Percentiles rank a stretch among this genome's conserved stretches.
phyloP scores from a whole-genome alignment of 306 rosid species.

The Casuarina cunninghamiana region DNA sequence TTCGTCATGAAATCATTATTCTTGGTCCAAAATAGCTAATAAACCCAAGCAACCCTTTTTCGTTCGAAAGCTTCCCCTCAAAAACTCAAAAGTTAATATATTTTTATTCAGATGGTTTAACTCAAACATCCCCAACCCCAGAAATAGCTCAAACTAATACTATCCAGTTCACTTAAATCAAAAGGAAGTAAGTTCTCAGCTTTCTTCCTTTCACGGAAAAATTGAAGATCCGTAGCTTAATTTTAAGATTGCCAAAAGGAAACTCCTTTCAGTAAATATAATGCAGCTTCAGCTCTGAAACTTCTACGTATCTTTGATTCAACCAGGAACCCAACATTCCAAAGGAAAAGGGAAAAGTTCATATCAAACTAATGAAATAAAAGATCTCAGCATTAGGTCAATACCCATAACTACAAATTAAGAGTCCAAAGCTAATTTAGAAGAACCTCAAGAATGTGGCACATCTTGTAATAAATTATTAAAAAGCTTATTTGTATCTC shows the following conservation, averaged over 20 bases:
- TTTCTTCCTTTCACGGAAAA: not conserved
- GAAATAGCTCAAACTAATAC: not conserved
- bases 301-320: not conserved
- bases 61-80: not conserved
- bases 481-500: too few species aligned
- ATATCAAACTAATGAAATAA: not conserved
- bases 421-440: not conserved
- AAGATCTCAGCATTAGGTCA: not conserved
- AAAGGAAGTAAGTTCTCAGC: not conserved
- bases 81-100: not conserved
- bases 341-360: not conserved
- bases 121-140: not conserved
- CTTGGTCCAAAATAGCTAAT: not conserved
- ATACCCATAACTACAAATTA: conserved; percentile 2
- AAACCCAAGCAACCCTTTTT: not conserved
- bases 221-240: conserved; percentile 17
- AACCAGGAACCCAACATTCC: conserved; percentile 16
- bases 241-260: conserved; percentile 2
- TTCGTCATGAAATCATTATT: not conserved
- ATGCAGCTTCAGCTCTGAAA: not conserved
- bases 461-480: too few species aligned
- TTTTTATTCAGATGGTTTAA: not conserved
- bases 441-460: not conserved
- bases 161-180: not conserved
- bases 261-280: not conserved